These are phyloP conservation scores for Sarocladium strictum DNA, from an alignment of 2,329 filamentous ascomycete species.

Conservation along the genomic window DNA sequence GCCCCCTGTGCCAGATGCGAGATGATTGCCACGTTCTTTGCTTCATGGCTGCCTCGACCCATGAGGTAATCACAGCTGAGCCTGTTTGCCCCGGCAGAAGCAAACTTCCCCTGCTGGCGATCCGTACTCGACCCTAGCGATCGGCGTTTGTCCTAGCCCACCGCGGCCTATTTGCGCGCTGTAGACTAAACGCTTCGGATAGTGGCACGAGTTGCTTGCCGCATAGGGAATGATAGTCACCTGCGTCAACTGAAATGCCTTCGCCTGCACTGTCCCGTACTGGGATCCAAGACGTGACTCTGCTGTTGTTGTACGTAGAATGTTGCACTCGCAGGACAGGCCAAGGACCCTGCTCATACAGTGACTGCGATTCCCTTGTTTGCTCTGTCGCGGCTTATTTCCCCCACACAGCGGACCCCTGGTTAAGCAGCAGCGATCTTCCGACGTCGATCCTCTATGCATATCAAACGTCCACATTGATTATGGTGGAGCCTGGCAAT, in stretches of 20 bases:
- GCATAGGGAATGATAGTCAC: background rate
- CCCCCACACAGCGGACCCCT: constrained; percentile 1
- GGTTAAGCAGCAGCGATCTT: constrained; percentile 6
- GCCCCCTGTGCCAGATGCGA: background rate
- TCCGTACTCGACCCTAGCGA: background rate
- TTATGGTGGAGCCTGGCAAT: constrained; percentile 2
- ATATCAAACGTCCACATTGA: background rate
- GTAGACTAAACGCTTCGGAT: background rate
- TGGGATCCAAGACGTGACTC: background rate
- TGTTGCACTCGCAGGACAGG: background rate
- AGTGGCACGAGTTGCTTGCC: background rate
- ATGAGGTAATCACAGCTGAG: too few species aligned
- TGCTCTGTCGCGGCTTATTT: background rate
- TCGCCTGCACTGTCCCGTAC: background rate
- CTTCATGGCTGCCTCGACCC: background rate
- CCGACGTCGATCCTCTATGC: constrained; percentile 3
- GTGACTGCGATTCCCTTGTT: background rate
- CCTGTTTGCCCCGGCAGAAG: too few species aligned
- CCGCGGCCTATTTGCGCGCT: background rate
- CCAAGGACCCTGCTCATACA: background rate
- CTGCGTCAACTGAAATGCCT: background rate
- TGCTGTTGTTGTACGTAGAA: background rate
- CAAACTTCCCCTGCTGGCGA: background rate
- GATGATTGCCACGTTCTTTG: background rate
- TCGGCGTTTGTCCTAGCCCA: background rate